Evolutionary conservation across 2,329 filamentous ascomycete species (phyloP).

Genomic region (Paecilomyces variotii): DNA sequence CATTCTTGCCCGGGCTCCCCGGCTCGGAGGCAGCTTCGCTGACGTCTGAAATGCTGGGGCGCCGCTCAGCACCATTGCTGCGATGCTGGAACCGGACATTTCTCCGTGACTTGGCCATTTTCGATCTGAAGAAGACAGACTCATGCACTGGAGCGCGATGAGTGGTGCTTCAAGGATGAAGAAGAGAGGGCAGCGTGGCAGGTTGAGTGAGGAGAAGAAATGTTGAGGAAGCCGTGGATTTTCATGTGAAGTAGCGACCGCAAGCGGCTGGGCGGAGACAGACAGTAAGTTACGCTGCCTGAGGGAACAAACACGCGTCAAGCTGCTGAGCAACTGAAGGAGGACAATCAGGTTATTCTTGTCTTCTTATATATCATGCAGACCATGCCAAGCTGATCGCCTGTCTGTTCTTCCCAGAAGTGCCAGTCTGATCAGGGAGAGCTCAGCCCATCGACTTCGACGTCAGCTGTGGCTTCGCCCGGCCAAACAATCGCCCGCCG

Average conservation of each 20-base stretch:
- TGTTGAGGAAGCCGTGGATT: slow-evolving; percentile 5
- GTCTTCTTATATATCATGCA: background rate
- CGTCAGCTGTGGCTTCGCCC: background rate
- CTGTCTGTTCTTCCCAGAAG: background rate
- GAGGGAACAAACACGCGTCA: background rate
- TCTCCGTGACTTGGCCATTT: slow-evolving; percentile 48
- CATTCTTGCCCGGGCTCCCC: slow-evolving; percentile 43
- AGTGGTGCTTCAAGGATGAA: background rate
- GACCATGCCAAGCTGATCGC: background rate
- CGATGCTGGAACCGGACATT: slow-evolving; percentile 55
- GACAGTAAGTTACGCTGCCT: background rate
- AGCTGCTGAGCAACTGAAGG: background rate
- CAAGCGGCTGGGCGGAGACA: slow-evolving; percentile 16
- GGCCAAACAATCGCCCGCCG: background rate
- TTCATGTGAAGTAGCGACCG: slow-evolving; percentile 24
- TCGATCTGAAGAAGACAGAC: slow-evolving; percentile 3
- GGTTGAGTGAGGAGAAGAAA: slow-evolving; percentile 7
- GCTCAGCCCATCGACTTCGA: background rate
- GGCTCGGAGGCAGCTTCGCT: slow-evolving; percentile 45
- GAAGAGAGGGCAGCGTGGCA: background rate
- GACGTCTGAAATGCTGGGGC: slow-evolving; percentile 47
- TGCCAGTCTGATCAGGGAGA: background rate
- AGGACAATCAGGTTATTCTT: background rate
- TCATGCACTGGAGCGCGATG: background rate
- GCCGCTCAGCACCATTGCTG: slow-evolving; percentile 38